A percentile compares a stretch with the other conserved stretches of the same genome.
Conservation (phyloP, 495 filamentous ascomycete genomes). For the Melanomma pulvis-pyrius region DNA sequence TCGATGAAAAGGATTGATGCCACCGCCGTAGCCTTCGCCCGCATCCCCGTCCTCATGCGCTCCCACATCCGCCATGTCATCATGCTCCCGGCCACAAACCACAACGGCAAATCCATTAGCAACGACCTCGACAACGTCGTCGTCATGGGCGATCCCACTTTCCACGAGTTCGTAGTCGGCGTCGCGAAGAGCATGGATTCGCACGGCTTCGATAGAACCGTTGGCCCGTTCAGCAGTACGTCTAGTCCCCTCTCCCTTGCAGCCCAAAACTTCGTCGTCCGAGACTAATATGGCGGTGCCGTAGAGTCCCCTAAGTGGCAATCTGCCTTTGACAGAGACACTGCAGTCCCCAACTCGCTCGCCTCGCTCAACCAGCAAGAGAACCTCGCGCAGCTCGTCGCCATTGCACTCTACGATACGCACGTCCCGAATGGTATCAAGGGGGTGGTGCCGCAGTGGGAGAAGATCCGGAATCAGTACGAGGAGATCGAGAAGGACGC, state of each 20-base stretch:
- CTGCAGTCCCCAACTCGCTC: not conserved
- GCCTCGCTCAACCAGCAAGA: not conserved
- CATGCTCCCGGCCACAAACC: not conserved
- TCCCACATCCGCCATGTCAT: not conserved
- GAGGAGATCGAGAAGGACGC: not conserved
- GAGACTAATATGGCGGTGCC: not conserved
- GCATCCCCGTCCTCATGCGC: not conserved
- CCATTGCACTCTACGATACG: not conserved
- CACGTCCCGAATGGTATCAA: not conserved
- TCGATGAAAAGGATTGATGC: not conserved
- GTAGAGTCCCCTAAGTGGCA: not conserved
- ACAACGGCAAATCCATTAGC: not conserved
- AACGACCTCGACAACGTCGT: not conserved
- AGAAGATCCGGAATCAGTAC: slow-evolving; percentile 7
- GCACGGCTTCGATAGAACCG: not conserved
- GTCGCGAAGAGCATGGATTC: not conserved
- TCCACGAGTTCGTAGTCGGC: not conserved
- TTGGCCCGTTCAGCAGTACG: not conserved
- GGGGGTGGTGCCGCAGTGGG: not conserved
- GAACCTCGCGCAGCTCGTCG: not conserved
- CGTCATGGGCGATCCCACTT: not conserved
- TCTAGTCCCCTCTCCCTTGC: not conserved
- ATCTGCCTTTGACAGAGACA: not conserved
- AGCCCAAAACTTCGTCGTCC: not conserved
- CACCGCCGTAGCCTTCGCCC: not conserved